phyloP scores from a whole-genome alignment of 805 yeast species.

The Sugiyamaella floridensis region DNA sequence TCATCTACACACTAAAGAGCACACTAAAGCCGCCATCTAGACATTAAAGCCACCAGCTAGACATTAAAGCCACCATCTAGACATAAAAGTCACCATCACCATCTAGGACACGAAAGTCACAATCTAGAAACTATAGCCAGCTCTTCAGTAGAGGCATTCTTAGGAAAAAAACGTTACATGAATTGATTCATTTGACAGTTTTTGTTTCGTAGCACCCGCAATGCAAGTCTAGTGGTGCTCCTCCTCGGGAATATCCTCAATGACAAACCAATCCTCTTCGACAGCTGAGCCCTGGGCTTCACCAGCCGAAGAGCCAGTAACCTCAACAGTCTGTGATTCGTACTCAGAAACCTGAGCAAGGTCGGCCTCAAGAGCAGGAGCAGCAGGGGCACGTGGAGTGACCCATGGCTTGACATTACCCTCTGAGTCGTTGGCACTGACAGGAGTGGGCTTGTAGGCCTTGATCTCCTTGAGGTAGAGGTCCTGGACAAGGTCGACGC shows the following conservation, averaged over 20 bases:
- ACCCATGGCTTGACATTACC: conserved; percentile 77
- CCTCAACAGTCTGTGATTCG: conserved; percentile 40
- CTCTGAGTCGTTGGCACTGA: conserved; percentile 67
- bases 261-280: conserved; percentile 38
- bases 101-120: too few species aligned
- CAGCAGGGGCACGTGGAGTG: conserved; percentile 69
- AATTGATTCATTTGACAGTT: background rate
- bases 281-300: conserved; percentile 18
- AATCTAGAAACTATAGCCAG: background rate
- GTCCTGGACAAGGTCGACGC: conserved; percentile 60
- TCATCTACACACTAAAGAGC: too few species aligned
- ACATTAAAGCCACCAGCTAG: too few species aligned
- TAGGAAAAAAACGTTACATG: background rate
- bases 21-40: too few species aligned
- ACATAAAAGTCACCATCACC: too few species aligned
- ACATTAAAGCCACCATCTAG: too few species aligned
- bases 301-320: conserved; percentile 21
- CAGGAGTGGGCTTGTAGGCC: conserved; percentile 78
- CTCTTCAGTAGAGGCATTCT: background rate
- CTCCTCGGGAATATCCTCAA: conserved; percentile 32
- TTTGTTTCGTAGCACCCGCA: background rate
- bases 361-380: conserved; percentile 75
- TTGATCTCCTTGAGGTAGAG: conserved; percentile 81
- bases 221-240: conserved; percentile 26
- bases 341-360: conserved; percentile 44